Percentiles rank a stretch among this genome's conserved stretches.
phyloP scores from a whole-genome alignment of 176 grass and related monocot species.

The Metroxylon sagu region DNA sequence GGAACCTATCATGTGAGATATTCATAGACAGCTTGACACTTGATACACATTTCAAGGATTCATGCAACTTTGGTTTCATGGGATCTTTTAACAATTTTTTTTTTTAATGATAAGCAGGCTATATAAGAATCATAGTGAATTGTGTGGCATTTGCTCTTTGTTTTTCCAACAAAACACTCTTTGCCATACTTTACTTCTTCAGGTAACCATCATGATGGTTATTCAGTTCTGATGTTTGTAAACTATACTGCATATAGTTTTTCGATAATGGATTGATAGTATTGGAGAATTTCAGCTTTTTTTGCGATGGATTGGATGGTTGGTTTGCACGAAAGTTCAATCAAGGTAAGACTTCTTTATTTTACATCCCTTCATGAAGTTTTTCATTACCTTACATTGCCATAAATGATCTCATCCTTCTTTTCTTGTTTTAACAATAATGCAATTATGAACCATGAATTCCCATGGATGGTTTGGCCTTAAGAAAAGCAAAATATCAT shows the following conservation, averaged over 20 bases:
- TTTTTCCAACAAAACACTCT: constrained; percentile 53
- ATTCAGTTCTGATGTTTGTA: background rate
- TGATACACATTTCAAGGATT: background rate
- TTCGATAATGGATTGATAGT: background rate
- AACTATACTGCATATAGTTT: background rate
- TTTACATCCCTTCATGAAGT: background rate
- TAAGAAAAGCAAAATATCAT: too few relatives aligned
- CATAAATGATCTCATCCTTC: too few relatives aligned
- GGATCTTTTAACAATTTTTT: constrained; percentile 3
- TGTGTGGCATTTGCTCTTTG: constrained; percentile 71
- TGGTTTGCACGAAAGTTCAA: constrained; percentile 72
- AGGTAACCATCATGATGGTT: constrained; percentile 32
- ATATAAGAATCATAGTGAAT: constrained; percentile 89
- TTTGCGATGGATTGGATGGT: constrained; percentile 64
- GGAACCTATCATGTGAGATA: too few relatives aligned
- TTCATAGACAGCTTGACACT: background rate
- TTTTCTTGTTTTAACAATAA: too few relatives aligned
- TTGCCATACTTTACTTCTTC: constrained; percentile 82
- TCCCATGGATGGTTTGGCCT: too few relatives aligned
- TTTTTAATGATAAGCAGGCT: constrained; percentile 34
- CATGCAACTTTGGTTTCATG: background rate
- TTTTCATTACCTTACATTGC: constrained; percentile 10
- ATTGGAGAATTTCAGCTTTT: constrained; percentile 35
- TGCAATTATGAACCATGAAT: too few relatives aligned
- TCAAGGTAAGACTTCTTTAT: constrained; percentile 43